These are phyloP conservation scores for Talaromyces sp. DNA, from an alignment of 2,329 filamentous ascomycete genomes.

Conservation along the genomic window DNA sequence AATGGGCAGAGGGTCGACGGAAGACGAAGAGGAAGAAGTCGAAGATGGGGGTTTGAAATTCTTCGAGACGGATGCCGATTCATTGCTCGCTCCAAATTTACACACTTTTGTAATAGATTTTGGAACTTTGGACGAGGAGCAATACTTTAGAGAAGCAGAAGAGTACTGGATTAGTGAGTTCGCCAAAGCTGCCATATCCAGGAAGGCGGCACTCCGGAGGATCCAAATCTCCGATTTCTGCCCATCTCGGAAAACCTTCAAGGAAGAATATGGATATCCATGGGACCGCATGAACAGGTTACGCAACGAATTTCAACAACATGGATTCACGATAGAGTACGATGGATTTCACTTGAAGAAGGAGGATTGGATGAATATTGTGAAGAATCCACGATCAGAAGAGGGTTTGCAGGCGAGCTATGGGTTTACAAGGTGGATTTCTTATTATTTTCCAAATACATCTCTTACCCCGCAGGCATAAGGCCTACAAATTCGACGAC, in stretches of 20 bases:
- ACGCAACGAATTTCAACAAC: background rate
- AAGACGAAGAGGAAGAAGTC: background rate
- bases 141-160: background rate
- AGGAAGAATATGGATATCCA: background rate
- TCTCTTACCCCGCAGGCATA: too few species aligned
- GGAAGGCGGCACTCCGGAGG: background rate
- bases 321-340: background rate
- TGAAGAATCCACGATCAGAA: too few species aligned
- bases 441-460: too few species aligned
- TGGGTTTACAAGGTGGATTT: too few species aligned
- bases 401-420: too few species aligned
- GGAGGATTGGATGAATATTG: background rate
- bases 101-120: background rate
- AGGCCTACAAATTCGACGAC: too few species aligned
- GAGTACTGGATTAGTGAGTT: background rate
- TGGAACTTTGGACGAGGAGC: too few species aligned
- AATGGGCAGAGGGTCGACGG: background rate
- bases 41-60: background rate
- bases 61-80: background rate
- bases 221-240: background rate
- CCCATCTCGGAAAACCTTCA: background rate
- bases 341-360: background rate
- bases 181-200: background rate
- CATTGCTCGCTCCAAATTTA: background rate
- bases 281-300: conserved; percentile 1